Evolutionary conservation across 495 filamentous ascomycete genomes (phyloP).

Genomic region (Penicillium mononematosum): DNA sequence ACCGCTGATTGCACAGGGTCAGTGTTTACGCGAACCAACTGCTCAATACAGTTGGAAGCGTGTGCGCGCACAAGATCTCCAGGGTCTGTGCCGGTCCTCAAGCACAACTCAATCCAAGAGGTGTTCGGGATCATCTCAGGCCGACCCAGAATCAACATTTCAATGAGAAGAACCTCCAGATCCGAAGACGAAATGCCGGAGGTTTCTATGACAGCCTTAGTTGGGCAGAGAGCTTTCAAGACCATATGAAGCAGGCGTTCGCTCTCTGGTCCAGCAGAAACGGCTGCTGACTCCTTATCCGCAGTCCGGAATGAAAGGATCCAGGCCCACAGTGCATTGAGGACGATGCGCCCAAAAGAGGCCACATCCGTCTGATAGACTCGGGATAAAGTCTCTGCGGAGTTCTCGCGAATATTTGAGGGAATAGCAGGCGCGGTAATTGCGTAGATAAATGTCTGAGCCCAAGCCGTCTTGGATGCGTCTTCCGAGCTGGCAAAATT

Average conservation of each 20-base stretch:
- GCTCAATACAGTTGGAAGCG: slow-evolving; percentile 49
- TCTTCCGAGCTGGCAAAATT: slow-evolving; percentile 35
- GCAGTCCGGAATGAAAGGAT: slow-evolving; percentile 57
- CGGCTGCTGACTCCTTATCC: slow-evolving; percentile 76
- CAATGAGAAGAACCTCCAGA: slow-evolving; percentile 64
- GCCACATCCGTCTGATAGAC: slow-evolving; percentile 56
- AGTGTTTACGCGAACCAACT: slow-evolving; percentile 39
- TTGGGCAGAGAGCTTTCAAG: slow-evolving; percentile 68
- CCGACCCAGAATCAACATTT: slow-evolving; percentile 73
- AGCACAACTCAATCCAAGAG: slow-evolving; percentile 85
- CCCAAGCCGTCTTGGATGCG: slow-evolving; percentile 60
- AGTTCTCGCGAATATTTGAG: slow-evolving; percentile 56
- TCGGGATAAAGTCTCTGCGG: slow-evolving; percentile 54
- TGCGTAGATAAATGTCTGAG: slow-evolving; percentile 76
- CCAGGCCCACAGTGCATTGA: slow-evolving; percentile 83
- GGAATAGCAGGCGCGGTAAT: slow-evolving; percentile 60
- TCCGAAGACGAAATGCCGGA: slow-evolving; percentile 39
- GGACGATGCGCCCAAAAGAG: slow-evolving; percentile 56
- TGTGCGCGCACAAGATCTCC: slow-evolving; percentile 64
- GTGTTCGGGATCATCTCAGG: slow-evolving; percentile 71
- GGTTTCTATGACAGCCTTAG: slow-evolving; percentile 37
- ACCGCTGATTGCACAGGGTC: slow-evolving; percentile 44
- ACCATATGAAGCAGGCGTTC: slow-evolving; percentile 54
- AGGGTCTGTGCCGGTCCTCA: slow-evolving; percentile 76
- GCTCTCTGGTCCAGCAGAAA: slow-evolving; percentile 63